Base-by-base conservation (phyloP, 2,329 filamentous ascomycete species). In the Phialemoniopsis sp. region DNA sequence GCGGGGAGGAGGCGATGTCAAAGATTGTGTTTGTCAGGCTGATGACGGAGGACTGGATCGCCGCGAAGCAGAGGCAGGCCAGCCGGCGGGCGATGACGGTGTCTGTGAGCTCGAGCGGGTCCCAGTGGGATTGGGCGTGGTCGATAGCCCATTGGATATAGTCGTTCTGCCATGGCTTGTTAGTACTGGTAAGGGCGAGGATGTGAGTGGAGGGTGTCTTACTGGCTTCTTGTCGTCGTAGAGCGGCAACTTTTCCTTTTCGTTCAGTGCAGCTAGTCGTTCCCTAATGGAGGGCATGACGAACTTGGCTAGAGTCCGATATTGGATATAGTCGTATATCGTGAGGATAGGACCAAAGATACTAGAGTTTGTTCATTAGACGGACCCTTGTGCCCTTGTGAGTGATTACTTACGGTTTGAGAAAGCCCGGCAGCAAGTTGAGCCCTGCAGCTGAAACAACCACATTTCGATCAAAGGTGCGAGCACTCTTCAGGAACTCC, bases 91-190 rank as follows among this genome's bases (percentile, higher is more conserved):
- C 46, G 41, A 63, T 60, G 26, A 65, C 52, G 15, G 52, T 48
- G 3, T 56, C 45, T 4, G 54, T 50, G 14, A 58, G 48, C 34
- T 60, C 52, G n/a, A 38, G 34, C 8, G 51, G 49, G 41, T 60
- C 50, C 32, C 46, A 29, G 39, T 59, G 56, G 10, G 47, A 42
- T 12, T 56, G 42, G 12, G 60, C 61, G 41, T 66, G 58, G 36
- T 54, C 46, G 15, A 67, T 57, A 1, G 55, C 57, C 63, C 63
- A 67, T 46, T 64, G 58, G 10, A 66, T 48, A 41, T 64, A 67
- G 44, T 66, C 62, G 38, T 61, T 58, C 54, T 56, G 21, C 13
- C 14, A 6, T 18, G 12, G 4, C 6, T 26, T 6, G 21, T 31
- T 37, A 28, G 37, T 7, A 33, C 4, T 14, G 13, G 26, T 7